phyloP scores from a whole-genome alignment of 257 asterid genomes.

The Solanum stenotomum region DNA sequence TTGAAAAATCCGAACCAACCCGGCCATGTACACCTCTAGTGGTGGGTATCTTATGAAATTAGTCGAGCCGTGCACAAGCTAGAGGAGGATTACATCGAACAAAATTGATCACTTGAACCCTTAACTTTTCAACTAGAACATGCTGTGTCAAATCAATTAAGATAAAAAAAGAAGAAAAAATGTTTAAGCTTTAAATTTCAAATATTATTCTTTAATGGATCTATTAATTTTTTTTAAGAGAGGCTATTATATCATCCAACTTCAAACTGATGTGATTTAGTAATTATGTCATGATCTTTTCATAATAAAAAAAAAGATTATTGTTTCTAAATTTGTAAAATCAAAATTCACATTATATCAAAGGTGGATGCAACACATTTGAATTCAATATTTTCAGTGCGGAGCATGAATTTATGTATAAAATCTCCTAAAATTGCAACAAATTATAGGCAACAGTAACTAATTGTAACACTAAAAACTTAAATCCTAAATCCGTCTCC shows the following conservation, averaged over 20 bases:
- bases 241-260: not conserved
- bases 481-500: not conserved
- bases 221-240: not conserved
- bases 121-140: not conserved
- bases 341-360: no score
- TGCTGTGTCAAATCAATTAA: not conserved
- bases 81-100: not conserved
- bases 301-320: not conserved
- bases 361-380: not conserved
- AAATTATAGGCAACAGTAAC: not conserved
- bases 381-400: no score
- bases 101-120: not conserved
- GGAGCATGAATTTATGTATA: not conserved
- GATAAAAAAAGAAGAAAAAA: no score
- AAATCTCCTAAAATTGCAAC: not conserved
- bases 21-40: no score
- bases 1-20: no score
- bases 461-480: not conserved
- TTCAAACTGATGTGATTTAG: not conserved
- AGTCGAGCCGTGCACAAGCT: not conserved
- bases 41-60: not conserved
- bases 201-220: not conserved
- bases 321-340: not conserved
- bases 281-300: not conserved
- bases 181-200: not conserved